phyloP scores from a whole-genome alignment of 352 stramenopile genomes.

The Globisporangium echinulatum region DNA sequence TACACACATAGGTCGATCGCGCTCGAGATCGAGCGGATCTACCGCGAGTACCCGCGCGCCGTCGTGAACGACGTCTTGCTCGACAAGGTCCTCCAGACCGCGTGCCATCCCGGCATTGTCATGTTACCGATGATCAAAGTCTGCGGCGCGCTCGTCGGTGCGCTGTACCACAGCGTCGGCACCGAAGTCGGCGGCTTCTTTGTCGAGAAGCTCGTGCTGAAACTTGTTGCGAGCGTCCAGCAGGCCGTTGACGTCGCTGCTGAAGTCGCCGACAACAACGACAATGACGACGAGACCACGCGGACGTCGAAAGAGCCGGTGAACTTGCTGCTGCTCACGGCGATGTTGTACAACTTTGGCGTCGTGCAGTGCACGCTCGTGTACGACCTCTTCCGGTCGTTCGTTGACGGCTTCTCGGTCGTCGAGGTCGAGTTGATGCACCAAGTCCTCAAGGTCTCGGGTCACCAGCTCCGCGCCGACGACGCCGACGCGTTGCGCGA shows the following conservation, averaged over 20 bases:
- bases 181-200: conserved; percentile 80
- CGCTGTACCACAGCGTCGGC: conserved; percentile 71
- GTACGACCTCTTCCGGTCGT: conserved; percentile 86
- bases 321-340: conserved; percentile 85
- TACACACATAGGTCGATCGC: conserved; percentile 36
- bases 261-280: conserved; percentile 3
- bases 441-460: conserved; percentile 75
- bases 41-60: conserved; percentile 57
- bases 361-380: conserved; percentile 86
- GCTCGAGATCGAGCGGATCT: conserved; percentile 79
- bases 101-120: conserved; percentile 55
- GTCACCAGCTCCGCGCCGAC: conserved; percentile 76
- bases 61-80: conserved; percentile 72
- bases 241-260: conserved; percentile 21
- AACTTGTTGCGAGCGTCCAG: conserved; percentile 42
- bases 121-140: conserved; percentile 81
- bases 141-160: conserved; percentile 51
- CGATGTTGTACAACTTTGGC: conserved; percentile 89
- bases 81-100: conserved; percentile 62
- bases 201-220: conserved; percentile 64
- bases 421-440: conserved; percentile 87
- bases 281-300: conserved; percentile 7
- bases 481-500: conserved; percentile 80
- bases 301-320: conserved; percentile 52
- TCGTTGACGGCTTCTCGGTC: conserved; percentile 65